Conservation (phyloP, 148 eudicot genomes). For the Fagopyrum esculentum region DNA sequence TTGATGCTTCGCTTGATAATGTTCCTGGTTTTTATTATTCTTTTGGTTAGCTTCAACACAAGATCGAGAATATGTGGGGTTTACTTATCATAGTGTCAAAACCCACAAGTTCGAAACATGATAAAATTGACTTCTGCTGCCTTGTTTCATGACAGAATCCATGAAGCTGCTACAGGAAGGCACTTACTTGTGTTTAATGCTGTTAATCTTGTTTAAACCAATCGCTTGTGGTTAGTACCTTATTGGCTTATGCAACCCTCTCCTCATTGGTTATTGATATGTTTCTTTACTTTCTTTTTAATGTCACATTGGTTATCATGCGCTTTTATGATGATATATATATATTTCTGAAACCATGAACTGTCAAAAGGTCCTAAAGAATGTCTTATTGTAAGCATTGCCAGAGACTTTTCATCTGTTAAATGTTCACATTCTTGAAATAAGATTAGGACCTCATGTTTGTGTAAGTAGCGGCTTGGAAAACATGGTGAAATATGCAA, state of each 20-base stretch:
- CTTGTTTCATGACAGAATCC: conserved; percentile 14
- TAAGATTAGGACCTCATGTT: background rate
- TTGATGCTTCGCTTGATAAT: conserved; percentile 1
- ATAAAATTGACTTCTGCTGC: background rate
- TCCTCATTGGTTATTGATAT: background rate
- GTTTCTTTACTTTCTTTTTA: background rate
- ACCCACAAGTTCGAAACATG: background rate
- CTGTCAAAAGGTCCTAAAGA: background rate
- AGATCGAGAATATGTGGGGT: background rate
- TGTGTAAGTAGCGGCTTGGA: background rate
- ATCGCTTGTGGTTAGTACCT: conserved; percentile 52
- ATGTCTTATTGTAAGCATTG: background rate
- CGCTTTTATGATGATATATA: background rate
- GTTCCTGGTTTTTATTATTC: background rate
- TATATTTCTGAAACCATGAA: background rate
- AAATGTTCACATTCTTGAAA: background rate
- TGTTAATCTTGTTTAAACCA: conserved; percentile 34
- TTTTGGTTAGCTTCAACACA: background rate
- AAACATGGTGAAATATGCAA: background rate
- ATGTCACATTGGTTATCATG: background rate
- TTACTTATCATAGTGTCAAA: background rate
- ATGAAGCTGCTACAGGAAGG: conserved; percentile 46
- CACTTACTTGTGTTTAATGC: conserved; percentile 33
- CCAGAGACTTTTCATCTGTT: background rate
- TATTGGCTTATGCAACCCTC: background rate